Conservation (phyloP, 192 early-diverging fungal species). For the Paraglomus occultum region DNA sequence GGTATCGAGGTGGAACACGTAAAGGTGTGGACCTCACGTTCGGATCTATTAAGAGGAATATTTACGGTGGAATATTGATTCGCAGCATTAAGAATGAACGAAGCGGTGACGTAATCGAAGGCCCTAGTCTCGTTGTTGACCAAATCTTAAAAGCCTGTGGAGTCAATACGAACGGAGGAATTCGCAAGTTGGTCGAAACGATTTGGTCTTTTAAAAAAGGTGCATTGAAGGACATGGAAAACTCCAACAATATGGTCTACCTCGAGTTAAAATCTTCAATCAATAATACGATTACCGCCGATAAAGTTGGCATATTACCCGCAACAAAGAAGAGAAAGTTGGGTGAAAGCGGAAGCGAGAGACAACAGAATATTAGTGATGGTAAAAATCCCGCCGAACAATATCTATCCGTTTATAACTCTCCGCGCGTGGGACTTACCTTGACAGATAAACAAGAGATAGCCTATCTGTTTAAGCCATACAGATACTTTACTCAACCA, state of each 20-base stretch:
- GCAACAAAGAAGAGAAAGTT: not conserved
- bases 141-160: slow-evolving; percentile 28
- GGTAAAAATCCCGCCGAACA: not conserved
- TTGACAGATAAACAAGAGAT: slow-evolving; percentile 1
- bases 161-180: not conserved
- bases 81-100: slow-evolving; percentile 33
- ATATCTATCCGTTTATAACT: slow-evolving; percentile 9
- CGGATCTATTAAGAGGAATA: slow-evolving; percentile 22
- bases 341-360: not conserved
- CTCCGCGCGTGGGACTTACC: slow-evolving; percentile 22
- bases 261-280: not conserved
- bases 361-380: not conserved
- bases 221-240: not conserved
- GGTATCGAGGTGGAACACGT: slow-evolving; percentile 37
- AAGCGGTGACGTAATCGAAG: slow-evolving; percentile 33
- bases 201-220: slow-evolving; percentile 19
- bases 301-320: not conserved
- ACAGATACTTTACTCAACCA: slow-evolving; percentile 24
- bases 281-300: not conserved
- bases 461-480: slow-evolving; percentile 7
- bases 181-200: slow-evolving; percentile 21
- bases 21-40: slow-evolving; percentile 39
- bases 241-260: slow-evolving; percentile 15
- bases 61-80: slow-evolving; percentile 38
- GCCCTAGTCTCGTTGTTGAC: slow-evolving; percentile 37